Evolutionary conservation across 306 rosid genomes (phyloP).

Genomic region (Gleditsia sinensis): DNA sequence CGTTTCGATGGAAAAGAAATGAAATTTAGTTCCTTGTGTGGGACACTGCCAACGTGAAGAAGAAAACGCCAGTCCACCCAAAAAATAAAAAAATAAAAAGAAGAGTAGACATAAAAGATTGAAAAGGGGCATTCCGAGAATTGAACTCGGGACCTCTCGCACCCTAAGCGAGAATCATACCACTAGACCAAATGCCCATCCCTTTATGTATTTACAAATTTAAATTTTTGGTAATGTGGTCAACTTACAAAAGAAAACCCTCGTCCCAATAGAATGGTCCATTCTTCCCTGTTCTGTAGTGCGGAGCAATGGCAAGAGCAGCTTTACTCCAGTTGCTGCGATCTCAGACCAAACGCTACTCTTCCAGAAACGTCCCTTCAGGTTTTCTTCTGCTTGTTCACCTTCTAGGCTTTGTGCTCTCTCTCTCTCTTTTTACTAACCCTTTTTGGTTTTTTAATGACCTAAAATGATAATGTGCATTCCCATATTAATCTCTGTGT

Average conservation of each 20-base stretch:
- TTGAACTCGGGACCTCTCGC: too few relatives aligned
- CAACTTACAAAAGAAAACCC: not conserved
- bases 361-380: constrained; percentile 34
- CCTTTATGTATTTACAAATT: too few relatives aligned
- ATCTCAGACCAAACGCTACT: constrained; percentile 49
- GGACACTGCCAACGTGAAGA: too few relatives aligned
- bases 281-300: not conserved
- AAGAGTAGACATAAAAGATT: too few relatives aligned
- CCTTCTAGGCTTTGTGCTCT: not conserved
- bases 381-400: constrained; percentile 43
- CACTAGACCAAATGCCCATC: too few relatives aligned
- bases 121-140: too few relatives aligned
- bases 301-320: constrained; percentile 56
- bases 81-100: too few relatives aligned
- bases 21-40: too few relatives aligned
- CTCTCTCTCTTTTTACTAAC: not conserved
- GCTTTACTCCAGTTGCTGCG: constrained; percentile 62
- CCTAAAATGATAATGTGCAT: not conserved
- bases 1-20: too few relatives aligned
- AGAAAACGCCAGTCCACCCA: too few relatives aligned
- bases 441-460: not conserved
- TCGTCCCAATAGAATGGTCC: not conserved
- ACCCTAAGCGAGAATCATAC: too few relatives aligned
- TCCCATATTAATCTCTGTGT: not conserved
- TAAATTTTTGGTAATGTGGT: too few relatives aligned